Evolutionary conservation across 2,329 filamentous ascomycete species (phyloP).

Genomic region (Pseudogymnoascus sp.): DNA sequence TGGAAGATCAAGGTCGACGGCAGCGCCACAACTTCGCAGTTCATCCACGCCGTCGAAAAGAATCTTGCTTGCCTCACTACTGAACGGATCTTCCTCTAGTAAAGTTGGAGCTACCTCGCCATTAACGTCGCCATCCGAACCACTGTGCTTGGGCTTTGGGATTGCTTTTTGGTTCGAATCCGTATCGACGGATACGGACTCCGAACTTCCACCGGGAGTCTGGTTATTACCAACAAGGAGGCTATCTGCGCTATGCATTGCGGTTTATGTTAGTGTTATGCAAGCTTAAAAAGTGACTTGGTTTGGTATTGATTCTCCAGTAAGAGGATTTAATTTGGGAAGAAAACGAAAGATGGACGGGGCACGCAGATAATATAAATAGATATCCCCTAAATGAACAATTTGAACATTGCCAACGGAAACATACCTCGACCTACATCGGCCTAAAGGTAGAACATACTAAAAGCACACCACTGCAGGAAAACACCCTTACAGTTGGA

Average conservation of each 20-base stretch:
- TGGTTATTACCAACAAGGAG: not conserved
- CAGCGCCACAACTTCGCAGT: conserved; percentile 27
- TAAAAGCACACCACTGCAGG: not conserved
- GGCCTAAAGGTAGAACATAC: not conserved
- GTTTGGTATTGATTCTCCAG: not conserved
- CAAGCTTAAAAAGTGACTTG: not conserved
- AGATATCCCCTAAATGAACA: not conserved
- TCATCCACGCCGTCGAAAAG: conserved; percentile 33
- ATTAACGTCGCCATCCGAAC: not conserved
- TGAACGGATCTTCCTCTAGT: conserved; percentile 25
- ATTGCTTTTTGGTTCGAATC: not conserved
- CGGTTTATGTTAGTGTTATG: not conserved
- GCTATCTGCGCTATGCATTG: not conserved
- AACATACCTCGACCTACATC: not conserved
- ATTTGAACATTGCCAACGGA: not conserved
- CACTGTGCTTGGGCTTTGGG: not conserved
- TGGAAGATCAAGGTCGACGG: conserved; percentile 27
- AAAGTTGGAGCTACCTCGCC: not conserved
- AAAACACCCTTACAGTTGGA: not conserved
- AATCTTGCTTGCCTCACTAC: conserved; percentile 28
- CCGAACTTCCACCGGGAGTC: not conserved
- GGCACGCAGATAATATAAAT: not conserved
- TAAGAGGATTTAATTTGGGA: not conserved
- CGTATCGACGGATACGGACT: not conserved
- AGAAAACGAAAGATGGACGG: not conserved